phyloP scores from a whole-genome alignment of 495 filamentous ascomycete species.

The Filosporella fistucella region DNA sequence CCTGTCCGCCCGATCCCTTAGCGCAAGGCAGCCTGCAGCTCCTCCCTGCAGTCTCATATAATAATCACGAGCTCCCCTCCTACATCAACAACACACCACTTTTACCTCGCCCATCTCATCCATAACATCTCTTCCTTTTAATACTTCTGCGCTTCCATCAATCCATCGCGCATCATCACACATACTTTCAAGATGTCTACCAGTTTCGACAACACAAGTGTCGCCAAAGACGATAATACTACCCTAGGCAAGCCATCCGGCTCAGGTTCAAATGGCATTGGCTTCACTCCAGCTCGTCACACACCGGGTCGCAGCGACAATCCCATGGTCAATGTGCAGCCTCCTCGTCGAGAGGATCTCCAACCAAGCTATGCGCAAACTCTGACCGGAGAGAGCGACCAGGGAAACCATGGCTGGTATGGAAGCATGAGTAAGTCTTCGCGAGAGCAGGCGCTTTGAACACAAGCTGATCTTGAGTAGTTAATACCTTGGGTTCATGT shows the following conservation, averaged over 20 bases:
- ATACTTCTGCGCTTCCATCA: background rate
- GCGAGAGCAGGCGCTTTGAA: background rate
- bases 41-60: background rate
- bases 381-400: conserved; percentile 66
- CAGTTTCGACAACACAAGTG: conserved; percentile 3
- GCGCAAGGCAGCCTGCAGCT: conserved; percentile 3
- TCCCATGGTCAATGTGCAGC: conserved; percentile 69
- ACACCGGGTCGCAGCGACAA: conserved; percentile 24
- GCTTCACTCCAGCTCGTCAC: conserved; percentile 14
- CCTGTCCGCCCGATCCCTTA: no score
- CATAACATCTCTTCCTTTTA: background rate
- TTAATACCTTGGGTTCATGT: conserved; percentile 69
- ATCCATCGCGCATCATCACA: background rate
- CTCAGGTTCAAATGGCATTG: conserved; percentile 13
- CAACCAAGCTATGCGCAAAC: conserved; percentile 83
- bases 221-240: conserved; percentile 7
- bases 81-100: conserved; percentile 3
- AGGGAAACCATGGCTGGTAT: conserved; percentile 82
- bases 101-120: background rate
- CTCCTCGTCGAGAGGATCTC: conserved; percentile 75
- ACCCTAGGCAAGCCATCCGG: conserved; percentile 3
- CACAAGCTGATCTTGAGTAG: conserved; percentile 28
- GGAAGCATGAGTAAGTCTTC: conserved; percentile 75
- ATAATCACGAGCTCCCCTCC: background rate
- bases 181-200: conserved; percentile 18